Conservation (phyloP, 495 filamentous ascomycete species). For the Penicillium samsonianum region DNA sequence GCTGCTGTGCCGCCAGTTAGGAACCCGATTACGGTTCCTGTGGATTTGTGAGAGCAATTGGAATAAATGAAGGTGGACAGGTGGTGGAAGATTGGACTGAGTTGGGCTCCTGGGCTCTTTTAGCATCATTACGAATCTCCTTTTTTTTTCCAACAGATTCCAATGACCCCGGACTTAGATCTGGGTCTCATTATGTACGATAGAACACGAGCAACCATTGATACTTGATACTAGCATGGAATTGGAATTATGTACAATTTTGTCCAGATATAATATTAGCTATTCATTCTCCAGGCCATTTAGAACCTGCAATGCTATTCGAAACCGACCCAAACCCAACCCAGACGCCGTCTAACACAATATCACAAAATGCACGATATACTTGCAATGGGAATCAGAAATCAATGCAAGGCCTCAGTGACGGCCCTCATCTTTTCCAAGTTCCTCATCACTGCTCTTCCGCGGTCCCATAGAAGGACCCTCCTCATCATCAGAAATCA, state of each 20-base stretch:
- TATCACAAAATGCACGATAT: slow-evolving; percentile 5
- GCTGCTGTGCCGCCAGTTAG: slow-evolving; percentile 34
- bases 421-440: slow-evolving; percentile 30
- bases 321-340: background rate
- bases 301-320: background rate
- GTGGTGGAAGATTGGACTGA: background rate
- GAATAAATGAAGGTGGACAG: background rate
- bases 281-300: background rate
- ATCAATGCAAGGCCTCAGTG: background rate
- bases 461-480: slow-evolving; percentile 31
- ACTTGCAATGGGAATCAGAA: background rate
- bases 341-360: slow-evolving; percentile 9
- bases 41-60: background rate
- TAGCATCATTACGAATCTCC: slow-evolving; percentile 9
- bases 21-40: slow-evolving; percentile 23
- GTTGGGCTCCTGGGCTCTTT: background rate
- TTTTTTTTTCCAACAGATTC: background rate
- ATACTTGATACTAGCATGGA: background rate
- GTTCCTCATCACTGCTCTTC: slow-evolving; percentile 42
- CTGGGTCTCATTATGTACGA: slow-evolving; percentile 4
- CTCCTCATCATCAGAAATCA: slow-evolving; percentile 78
- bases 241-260: background rate
- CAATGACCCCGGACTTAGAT: background rate
- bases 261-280: slow-evolving; percentile 1
- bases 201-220: background rate